These are phyloP conservation scores for Yamadazyma pseudoaaseri DNA, from an alignment of 1,139 yeast species.

Conservation along the genomic window DNA sequence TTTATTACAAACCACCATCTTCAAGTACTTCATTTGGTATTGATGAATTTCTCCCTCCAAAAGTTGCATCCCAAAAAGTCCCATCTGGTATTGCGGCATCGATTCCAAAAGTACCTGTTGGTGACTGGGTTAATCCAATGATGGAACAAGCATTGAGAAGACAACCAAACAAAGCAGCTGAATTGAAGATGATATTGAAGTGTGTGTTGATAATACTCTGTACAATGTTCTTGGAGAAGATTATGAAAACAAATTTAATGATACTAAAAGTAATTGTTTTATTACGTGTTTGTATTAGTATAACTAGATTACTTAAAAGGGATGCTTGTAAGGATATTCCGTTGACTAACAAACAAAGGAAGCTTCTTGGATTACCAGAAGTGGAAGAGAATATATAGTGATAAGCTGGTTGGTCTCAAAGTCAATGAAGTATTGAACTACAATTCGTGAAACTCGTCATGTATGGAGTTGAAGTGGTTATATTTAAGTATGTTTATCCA, in stretches of 20 bases:
- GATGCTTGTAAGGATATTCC: conserved; percentile 47
- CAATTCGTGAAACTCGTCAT: too few species aligned
- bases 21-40: conserved; percentile 30
- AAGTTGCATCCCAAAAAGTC: not conserved
- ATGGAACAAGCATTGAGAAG: conserved; percentile 35
- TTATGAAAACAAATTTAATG: not conserved
- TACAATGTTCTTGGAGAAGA: not conserved
- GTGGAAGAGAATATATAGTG: conserved; percentile 12
- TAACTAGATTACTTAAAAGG: conserved; percentile 24
- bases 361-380: conserved; percentile 29
- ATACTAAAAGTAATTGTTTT: not conserved
- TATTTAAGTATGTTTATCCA: too few species aligned
- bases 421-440: too few species aligned
- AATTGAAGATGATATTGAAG: conserved; percentile 21
- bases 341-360: conserved; percentile 35
- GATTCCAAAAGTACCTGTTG: conserved; percentile 24
- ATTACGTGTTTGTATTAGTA: conserved; percentile 9
- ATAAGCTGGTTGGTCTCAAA: too few species aligned
- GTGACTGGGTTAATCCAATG: conserved; percentile 44
- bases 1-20: conserved; percentile 38
- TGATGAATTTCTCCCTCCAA: conserved; percentile 31
- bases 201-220: conserved; percentile 16
- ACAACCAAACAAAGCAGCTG: conserved; percentile 32
- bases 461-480: too few species aligned
- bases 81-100: not conserved